phyloP scores from a whole-genome alignment of 768 basidiomycete genomes.

The Gymnopilus dilepis region DNA sequence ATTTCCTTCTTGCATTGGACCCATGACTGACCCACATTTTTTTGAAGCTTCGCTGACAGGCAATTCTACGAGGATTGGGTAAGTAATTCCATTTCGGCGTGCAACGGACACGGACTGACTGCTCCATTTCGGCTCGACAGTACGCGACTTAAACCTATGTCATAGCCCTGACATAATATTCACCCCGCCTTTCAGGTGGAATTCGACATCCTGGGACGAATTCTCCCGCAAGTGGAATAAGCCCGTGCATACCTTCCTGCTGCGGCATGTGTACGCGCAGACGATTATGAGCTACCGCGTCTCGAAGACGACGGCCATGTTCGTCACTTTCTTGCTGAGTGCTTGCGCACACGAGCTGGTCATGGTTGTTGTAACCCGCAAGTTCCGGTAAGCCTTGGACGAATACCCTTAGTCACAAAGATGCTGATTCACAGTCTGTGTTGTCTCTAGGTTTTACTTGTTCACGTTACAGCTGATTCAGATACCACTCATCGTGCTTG shows the following conservation, averaged over 20 bases:
- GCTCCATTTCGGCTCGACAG: constrained; percentile 1
- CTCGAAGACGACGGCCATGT: constrained; percentile 82
- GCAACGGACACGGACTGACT: not conserved
- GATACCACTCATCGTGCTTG: constrained; percentile 87
- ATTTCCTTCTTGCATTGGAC: not conserved
- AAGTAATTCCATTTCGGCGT: constrained; percentile 20
- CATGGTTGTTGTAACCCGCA: constrained; percentile 94
- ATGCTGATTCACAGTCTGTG: not conserved
- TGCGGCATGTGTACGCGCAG: constrained; percentile 94
- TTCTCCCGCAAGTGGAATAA: constrained; percentile 99
- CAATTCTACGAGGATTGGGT: constrained; percentile 99
- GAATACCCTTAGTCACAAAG: not conserved
- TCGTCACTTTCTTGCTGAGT: constrained; percentile 90
- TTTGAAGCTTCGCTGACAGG: constrained; percentile 87
- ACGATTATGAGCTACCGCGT: constrained; percentile 79
- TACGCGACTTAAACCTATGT: constrained; percentile 10
- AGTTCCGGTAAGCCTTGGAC: constrained; percentile 67
- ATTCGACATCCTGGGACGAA: constrained; percentile 95
- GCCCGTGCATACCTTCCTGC: constrained; percentile 91
- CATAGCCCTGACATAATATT: not conserved
- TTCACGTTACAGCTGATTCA: constrained; percentile 87
- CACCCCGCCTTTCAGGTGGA: constrained; percentile 65
- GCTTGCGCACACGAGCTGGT: constrained; percentile 93
- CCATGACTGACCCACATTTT: constrained; percentile 8
- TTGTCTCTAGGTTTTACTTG: constrained; percentile 71